Evolutionary conservation across 768 basidiomycete genomes (phyloP).

Genomic region (Polyporus arcularius): DNA sequence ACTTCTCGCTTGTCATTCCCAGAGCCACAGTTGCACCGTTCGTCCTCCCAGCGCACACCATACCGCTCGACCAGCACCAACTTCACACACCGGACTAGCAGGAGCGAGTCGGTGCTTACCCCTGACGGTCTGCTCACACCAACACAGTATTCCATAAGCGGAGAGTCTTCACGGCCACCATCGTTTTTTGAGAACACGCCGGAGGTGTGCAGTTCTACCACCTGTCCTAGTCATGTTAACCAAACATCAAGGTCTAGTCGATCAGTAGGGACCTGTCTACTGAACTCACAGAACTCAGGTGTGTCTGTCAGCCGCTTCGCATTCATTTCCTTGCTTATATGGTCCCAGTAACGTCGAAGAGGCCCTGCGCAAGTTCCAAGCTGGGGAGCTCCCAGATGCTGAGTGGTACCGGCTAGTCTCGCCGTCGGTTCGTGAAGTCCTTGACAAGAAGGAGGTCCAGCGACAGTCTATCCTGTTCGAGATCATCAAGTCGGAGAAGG

Average conservation of each 20-base stretch:
- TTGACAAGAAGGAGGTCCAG: slow-evolving; percentile 78
- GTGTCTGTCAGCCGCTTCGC: slow-evolving; percentile 4
- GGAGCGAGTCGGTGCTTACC: slow-evolving; percentile 26
- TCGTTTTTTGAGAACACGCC: slow-evolving; percentile 28
- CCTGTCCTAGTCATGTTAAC: slow-evolving; percentile 6
- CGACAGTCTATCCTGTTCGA: slow-evolving; percentile 90
- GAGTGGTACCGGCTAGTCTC: slow-evolving; percentile 86
- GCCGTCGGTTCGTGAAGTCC: slow-evolving; percentile 61
- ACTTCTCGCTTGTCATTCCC: slow-evolving; percentile 26
- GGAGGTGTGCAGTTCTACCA: slow-evolving; percentile 19
- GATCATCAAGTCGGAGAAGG: slow-evolving; percentile 84
- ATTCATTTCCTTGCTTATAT: background rate
- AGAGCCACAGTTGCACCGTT: slow-evolving; percentile 31
- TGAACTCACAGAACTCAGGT: slow-evolving; percentile 29
- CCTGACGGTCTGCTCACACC: slow-evolving; percentile 15
- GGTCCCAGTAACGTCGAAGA: slow-evolving; percentile 58
- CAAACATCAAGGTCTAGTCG: slow-evolving; percentile 18
- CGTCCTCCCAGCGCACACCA: slow-evolving; percentile 25
- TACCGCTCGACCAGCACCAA: slow-evolving; percentile 8
- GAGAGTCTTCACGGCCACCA: slow-evolving; percentile 30
- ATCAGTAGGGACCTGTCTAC: slow-evolving; percentile 19
- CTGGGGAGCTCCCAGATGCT: slow-evolving; percentile 59
- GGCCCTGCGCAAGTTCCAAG: slow-evolving; percentile 66
- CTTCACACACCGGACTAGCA: slow-evolving; percentile 25
- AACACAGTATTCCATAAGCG: slow-evolving; percentile 10